Conservation (phyloP, 805 yeast species). For the Zygosaccharomyces bisporus region DNA sequence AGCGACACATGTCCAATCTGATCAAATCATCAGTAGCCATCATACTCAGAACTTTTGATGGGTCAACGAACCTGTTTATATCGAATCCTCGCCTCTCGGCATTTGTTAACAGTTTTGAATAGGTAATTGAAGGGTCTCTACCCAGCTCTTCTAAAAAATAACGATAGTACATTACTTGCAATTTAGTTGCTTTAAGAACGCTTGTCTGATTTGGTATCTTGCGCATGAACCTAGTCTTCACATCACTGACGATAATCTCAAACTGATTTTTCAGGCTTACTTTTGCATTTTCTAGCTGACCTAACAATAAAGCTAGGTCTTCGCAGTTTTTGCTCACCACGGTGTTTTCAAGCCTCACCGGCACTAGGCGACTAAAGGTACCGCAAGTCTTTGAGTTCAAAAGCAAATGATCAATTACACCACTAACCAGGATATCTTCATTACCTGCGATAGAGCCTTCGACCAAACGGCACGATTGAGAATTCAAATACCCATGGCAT, state of each 20-base stretch:
- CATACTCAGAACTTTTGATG: slow-evolving; percentile 39
- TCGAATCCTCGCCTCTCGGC: slow-evolving; percentile 46
- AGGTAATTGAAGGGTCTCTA: slow-evolving; percentile 32
- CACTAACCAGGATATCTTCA: slow-evolving; percentile 51
- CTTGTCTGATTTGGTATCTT: slow-evolving; percentile 47
- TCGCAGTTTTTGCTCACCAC: slow-evolving; percentile 5
- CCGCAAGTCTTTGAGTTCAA: slow-evolving; percentile 13
- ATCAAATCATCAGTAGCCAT: slow-evolving; percentile 39
- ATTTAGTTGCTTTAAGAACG: slow-evolving; percentile 46
- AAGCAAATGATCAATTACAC: slow-evolving; percentile 54
- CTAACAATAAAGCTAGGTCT: slow-evolving; percentile 21
- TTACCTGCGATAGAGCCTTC: slow-evolving; percentile 13
- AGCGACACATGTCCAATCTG: slow-evolving; percentile 41
- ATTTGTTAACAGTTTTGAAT: slow-evolving; percentile 44
- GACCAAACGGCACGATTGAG: slow-evolving; percentile 15
- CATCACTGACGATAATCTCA: slow-evolving; percentile 46
- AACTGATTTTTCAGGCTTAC: slow-evolving; percentile 9
- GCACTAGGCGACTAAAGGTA: background rate
- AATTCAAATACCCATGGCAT: slow-evolving; percentile 50
- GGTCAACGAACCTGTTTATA: slow-evolving; percentile 46
- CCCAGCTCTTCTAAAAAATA: slow-evolving; percentile 43
- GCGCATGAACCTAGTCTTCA: slow-evolving; percentile 53
- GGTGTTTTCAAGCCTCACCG: slow-evolving; percentile 5
- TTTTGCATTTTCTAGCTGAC: slow-evolving; percentile 9
- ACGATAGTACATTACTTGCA: slow-evolving; percentile 62